Conservation (phyloP, 352 stramenopile species). For the Thalassiosira exigua region DNA sequence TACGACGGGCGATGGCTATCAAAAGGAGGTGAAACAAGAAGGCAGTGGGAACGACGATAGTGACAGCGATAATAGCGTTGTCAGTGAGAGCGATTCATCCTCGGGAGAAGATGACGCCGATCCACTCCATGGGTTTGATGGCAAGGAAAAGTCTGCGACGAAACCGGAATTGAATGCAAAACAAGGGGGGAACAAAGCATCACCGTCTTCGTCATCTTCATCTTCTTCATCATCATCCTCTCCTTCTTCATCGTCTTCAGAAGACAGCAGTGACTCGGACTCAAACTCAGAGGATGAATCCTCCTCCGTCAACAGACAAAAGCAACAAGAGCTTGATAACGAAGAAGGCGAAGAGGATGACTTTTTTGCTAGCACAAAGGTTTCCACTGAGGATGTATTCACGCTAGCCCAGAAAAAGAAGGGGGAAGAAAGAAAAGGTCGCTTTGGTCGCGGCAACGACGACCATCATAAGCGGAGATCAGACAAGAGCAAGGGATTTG, state of each 20-base stretch:
- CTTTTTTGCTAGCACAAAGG: conserved; percentile 4
- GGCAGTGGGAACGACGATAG: conserved; percentile 7
- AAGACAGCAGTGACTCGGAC: not conserved
- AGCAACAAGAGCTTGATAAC: not conserved
- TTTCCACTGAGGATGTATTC: conserved; percentile 5
- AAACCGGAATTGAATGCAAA: not conserved
- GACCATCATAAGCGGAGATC: conserved; percentile 15
- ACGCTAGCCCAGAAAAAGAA: conserved; percentile 3
- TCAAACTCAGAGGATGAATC: conserved; percentile 5
- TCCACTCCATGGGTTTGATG: conserved; percentile 22
- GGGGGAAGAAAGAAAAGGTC: not conserved
- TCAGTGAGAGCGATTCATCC: conserved; percentile 46
- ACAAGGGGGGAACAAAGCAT: not conserved
- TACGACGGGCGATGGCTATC: conserved; percentile 52
- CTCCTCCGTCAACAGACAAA: conserved; percentile 8
- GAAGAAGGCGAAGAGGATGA: not conserved
- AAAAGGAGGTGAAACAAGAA: conserved; percentile 16
- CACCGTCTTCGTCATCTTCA: conserved; percentile 40
- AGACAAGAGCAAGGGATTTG: conserved; percentile 57
- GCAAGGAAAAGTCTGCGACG: not conserved
- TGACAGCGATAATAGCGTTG: conserved; percentile 18
- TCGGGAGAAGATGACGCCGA: conserved; percentile 58
- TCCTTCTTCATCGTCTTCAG: conserved; percentile 7
- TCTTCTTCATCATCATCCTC: conserved; percentile 45
- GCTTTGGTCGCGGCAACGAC: conserved; percentile 4